Evolutionary conservation across 2,329 filamentous ascomycete species (phyloP), one percentile per base, ranked within the genome.

Genomic region (Trichophaea hybrida): DNA sequence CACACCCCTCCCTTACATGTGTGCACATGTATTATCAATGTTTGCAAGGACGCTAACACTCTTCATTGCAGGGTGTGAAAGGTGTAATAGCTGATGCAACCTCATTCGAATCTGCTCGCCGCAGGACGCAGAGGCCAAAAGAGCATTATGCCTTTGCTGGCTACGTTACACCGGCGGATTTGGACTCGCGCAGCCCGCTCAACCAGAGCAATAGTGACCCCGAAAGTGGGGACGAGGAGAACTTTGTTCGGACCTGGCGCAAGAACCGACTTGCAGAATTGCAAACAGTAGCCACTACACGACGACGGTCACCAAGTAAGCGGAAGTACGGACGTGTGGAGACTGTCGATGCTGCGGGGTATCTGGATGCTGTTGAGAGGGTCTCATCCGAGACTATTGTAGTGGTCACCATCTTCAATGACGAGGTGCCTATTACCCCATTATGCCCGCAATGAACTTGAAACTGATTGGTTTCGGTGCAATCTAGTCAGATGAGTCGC

Each of bases 331-430:
- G 93, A 24, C 80, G 79, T 10, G 75, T 97, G 64, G 85, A 90
- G 63, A 79, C 82, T 61, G 93, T 97, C 1, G 90, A 97, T 75
- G 91, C 88, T 6, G 76, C 85, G 65, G 93, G 90, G 15, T 98
- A 94, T 69, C 79, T 98, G n/a, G 90, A 97, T 72, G 90, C 91
- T 58, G 88, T 97, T 67, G 93, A 98, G 74, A 93, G 88, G 73
- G 88, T 91, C 4, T 78, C 82, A 43, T 74, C 83, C 52, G 86
- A 91, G 51, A 91, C 88, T 0, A 80, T 86, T 2, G 90, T 97
- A 1, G 85, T 96, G 1, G 93, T 98, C 33, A 94, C 91, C 74
- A 89, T 98, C 65, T 93, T 89, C 72, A 89, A 96, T 70, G 80
- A 86, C 62, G 80, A 86, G 76, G 89, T 94, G 80, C 71, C 82